Base-by-base conservation (phyloP, 495 filamentous ascomycete species). In the Podospora pseudopauciseta region DNA sequence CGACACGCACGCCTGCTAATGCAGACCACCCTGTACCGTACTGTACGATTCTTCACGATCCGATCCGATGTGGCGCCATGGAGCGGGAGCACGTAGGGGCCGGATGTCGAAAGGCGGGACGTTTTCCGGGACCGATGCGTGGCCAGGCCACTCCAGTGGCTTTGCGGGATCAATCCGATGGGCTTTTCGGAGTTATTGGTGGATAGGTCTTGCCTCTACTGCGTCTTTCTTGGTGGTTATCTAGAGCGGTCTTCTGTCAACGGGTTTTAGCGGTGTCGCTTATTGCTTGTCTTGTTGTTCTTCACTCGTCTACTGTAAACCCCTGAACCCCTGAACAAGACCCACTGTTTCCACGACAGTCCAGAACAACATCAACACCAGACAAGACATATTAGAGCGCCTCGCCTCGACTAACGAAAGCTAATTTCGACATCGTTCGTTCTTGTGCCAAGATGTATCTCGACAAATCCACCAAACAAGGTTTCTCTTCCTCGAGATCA, bases 301-400 rank as follows among this genome's bases (percentile, higher is more conserved):
- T 58, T 0, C n/a, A 26, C 55, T 49, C 13, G 39, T 16, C 9
- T 49, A 49, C 39, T 13, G 15, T 49, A 20, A 23, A 13, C 55
- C 55, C 55, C 55, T 58, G 55, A 58, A 58, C 55, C 55, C 55
- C 55, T 58, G 55, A 58, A 58, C 55, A 58, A 58, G n/a, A 58
- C 18, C 23, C n/a, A 58, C 18, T 13, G 54, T 23, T n/a, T 23
- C 54, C 16, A 23, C 15, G 0, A 57, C 55, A 20, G 55, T 19
- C 23, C 55, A 58, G n/a, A 58, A 9, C n/a, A 20, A 58, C 16
- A 19, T 19, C 55, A 20, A 58, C 55, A 18, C n/a, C n/a, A 58
- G 23, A 19, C 55, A 58, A 58, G 3, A 23, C 9, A 26, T 58
- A 19, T 19, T 19, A 20, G n/a, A 58, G n/a, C 0, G 5, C 7